Evolutionary conservation across 176 grass and related monocot species (phyloP).

Genomic region (Pontederia paniculata): DNA sequence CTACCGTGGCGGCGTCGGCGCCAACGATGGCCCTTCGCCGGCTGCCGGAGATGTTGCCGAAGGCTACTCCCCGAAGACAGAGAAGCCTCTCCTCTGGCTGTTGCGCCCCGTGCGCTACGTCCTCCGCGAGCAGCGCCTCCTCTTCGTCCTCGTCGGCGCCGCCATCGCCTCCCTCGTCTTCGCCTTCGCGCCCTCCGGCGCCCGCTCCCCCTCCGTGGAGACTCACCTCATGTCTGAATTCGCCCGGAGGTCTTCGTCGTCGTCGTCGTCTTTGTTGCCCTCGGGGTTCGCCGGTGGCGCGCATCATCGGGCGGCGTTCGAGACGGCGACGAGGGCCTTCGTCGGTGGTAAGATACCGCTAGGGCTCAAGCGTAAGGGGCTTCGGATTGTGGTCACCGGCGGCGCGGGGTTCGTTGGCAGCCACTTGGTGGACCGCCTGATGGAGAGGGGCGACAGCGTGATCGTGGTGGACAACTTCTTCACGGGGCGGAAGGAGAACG

Average conservation of each 20-base stretch:
- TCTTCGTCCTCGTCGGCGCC: constrained; percentile 11
- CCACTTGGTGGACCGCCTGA: constrained; percentile 67
- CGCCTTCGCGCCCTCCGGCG: not conserved
- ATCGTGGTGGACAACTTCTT: constrained; percentile 96
- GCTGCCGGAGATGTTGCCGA: too few species aligned
- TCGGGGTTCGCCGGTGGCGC: constrained; percentile 21
- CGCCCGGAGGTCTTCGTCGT: too few species aligned
- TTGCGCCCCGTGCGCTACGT: not conserved
- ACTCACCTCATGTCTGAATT: too few species aligned
- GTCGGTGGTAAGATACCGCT: constrained; percentile 41
- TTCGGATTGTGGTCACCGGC: constrained; percentile 62
- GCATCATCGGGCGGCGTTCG: constrained; percentile 15
- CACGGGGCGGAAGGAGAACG: constrained; percentile 81
- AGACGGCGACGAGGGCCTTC: not conserved
- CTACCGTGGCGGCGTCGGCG: too few species aligned
- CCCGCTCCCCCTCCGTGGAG: too few species aligned
- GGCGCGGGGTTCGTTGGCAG: constrained; percentile 78
- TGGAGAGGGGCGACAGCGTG: constrained; percentile 66
- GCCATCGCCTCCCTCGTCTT: constrained; percentile 7
- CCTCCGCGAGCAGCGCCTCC: constrained; percentile 11
- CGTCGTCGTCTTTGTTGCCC: not conserved
- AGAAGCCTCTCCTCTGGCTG: too few species aligned
- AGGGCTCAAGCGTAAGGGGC: constrained; percentile 34
- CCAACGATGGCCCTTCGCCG: too few species aligned
- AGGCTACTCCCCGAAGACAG: too few species aligned